Percentiles rank a stretch among this genome's conserved stretches.
Evolutionary conservation across 2,329 filamentous ascomycete species (phyloP).

Genomic region (Pseudocercospora crystallina): DNA sequence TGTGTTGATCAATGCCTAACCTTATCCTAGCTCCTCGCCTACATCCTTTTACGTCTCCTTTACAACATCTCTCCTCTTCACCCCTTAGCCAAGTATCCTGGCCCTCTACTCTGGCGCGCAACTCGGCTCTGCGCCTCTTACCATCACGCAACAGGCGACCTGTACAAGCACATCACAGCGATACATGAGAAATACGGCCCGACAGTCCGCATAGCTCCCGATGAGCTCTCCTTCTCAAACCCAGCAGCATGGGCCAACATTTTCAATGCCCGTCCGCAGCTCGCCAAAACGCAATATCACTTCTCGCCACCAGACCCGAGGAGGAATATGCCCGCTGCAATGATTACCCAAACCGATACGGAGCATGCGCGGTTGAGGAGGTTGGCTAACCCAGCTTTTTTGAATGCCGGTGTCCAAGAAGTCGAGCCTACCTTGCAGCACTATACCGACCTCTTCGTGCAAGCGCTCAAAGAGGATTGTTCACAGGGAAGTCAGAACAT

Average conservation of each 20-base stretch:
- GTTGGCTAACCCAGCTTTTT: slow-evolving; percentile 22
- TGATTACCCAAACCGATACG: slow-evolving; percentile 24
- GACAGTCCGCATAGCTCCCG: slow-evolving; percentile 31
- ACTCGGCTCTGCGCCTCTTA: slow-evolving; percentile 23
- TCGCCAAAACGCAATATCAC: slow-evolving; percentile 21
- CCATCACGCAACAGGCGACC: slow-evolving; percentile 23
- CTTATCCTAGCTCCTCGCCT: no score
- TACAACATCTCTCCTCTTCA: slow-evolving; percentile 30
- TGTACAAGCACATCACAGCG: slow-evolving; percentile 25
- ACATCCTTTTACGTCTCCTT: not conserved
- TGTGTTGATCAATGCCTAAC: no score
- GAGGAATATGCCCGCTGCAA: slow-evolving; percentile 16
- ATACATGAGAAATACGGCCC: slow-evolving; percentile 29
- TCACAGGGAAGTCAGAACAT: slow-evolving; percentile 69
- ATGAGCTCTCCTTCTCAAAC: slow-evolving; percentile 30
- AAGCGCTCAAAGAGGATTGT: slow-evolving; percentile 17
- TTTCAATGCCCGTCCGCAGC: slow-evolving; percentile 27
- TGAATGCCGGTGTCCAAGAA: slow-evolving; percentile 24
- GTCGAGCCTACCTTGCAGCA: slow-evolving; percentile 26
- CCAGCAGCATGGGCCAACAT: slow-evolving; percentile 28
- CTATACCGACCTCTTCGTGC: slow-evolving; percentile 22
- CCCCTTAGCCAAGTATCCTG: slow-evolving; percentile 25
- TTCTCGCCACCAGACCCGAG: slow-evolving; percentile 11
- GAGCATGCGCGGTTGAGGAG: slow-evolving; percentile 23
- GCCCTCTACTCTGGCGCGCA: slow-evolving; percentile 23